phyloP scores from a whole-genome alignment of 2,329 filamentous ascomycete genomes.

The Colletotrichum camelliae region DNA sequence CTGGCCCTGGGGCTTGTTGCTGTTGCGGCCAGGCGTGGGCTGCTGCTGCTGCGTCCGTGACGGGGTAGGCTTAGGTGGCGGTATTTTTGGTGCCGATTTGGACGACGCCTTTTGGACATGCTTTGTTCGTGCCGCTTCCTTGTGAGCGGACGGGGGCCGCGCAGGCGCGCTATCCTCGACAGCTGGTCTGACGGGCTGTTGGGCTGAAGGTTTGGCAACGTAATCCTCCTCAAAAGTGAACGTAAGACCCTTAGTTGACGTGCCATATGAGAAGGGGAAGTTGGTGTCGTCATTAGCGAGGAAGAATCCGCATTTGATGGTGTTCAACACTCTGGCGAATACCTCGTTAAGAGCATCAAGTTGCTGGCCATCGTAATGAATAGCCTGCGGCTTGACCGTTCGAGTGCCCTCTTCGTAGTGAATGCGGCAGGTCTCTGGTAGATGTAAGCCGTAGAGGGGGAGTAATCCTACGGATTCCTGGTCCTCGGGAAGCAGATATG shows the following conservation, averaged over 20 bases:
- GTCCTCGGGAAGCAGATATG: slow-evolving; percentile 60
- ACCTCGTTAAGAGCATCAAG: slow-evolving; percentile 1
- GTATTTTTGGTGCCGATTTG: not conserved
- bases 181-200: not conserved
- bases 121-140: not conserved
- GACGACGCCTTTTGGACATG: not conserved
- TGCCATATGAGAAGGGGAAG: slow-evolving; percentile 15
- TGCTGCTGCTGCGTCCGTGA: not conserved
- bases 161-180: not conserved
- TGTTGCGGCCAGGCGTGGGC: slow-evolving; percentile 2
- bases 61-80: not conserved
- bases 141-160: not conserved
- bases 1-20: not conserved
- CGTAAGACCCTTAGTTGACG: slow-evolving; percentile 5
- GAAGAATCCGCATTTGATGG: slow-evolving; percentile 53
- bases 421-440: slow-evolving; percentile 45
- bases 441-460: slow-evolving; percentile 41
- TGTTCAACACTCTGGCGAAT: slow-evolving; percentile 52
- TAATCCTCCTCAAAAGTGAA: slow-evolving; percentile 13
- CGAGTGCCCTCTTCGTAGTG: slow-evolving; percentile 38
- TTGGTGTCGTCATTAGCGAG: slow-evolving; percentile 42
- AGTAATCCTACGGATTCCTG: slow-evolving; percentile 49
- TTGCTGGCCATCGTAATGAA: slow-evolving; percentile 32
- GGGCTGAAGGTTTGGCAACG: not conserved
- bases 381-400: slow-evolving; percentile 42